phyloP scores from a whole-genome alignment of 2,329 filamentous ascomycete genomes.

The Fusarium stilboides region DNA sequence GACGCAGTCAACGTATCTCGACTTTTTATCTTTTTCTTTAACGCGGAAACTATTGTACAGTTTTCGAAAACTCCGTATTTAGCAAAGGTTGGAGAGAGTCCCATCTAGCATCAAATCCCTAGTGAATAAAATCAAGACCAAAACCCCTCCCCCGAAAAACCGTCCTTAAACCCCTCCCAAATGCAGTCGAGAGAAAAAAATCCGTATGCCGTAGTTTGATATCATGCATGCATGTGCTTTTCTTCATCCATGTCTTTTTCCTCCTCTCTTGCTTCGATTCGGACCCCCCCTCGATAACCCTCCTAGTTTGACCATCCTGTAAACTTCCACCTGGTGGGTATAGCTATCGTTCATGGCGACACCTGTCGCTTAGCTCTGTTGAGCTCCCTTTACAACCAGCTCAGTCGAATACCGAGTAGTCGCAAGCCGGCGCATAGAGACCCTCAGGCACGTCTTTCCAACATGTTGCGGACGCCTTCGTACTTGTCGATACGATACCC shows the following conservation, averaged over 20 bases:
- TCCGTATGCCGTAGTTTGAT: constrained; percentile 40
- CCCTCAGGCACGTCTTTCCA: constrained; percentile 41
- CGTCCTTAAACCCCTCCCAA: constrained; percentile 48
- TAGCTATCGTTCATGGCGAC: constrained; percentile 12
- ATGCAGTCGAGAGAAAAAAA: constrained; percentile 47
- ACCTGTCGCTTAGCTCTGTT: background rate
- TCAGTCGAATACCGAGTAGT: background rate
- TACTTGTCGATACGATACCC: constrained; percentile 30
- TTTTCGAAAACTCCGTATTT: constrained; percentile 31
- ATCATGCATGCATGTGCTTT: constrained; percentile 46
- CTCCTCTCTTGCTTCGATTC: constrained; percentile 19
- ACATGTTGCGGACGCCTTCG: constrained; percentile 29
- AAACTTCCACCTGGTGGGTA: constrained; percentile 7
- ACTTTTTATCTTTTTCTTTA: constrained; percentile 44
- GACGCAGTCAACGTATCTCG: constrained; percentile 17
- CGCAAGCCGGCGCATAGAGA: constrained; percentile 20
- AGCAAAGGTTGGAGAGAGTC: constrained; percentile 43
- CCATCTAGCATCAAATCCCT: constrained; percentile 46
- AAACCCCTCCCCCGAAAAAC: constrained; percentile 31
- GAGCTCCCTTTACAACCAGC: constrained; percentile 1
- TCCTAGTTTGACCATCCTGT: constrained; percentile 11
- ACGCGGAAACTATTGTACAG: constrained; percentile 48
- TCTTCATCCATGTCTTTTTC: constrained; percentile 45
- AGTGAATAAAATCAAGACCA: constrained; percentile 30
- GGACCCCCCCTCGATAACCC: constrained; percentile 2